Evolutionary conservation across 2,329 filamentous ascomycete species (phyloP).

Genomic region (Fusarium sp.): DNA sequence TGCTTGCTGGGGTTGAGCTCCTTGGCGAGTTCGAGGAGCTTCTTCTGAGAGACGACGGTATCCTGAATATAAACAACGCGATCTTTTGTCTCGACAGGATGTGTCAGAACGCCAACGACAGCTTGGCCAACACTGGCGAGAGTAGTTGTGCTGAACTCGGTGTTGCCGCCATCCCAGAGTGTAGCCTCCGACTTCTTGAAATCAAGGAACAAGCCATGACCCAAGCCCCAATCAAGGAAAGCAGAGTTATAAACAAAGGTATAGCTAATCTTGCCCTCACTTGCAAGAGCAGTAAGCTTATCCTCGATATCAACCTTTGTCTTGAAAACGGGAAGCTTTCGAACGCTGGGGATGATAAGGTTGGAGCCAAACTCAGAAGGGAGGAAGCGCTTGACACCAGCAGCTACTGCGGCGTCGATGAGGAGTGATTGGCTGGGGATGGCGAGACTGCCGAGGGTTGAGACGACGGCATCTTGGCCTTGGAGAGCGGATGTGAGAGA

Average conservation of each 20-base stretch:
- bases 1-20: constrained; percentile 56
- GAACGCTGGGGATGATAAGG: constrained; percentile 46
- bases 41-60: constrained; percentile 57
- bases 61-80: constrained; percentile 58
- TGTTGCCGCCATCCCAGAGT: constrained; percentile 63
- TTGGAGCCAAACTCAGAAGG: constrained; percentile 66
- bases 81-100: constrained; percentile 65
- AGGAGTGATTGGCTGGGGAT: constrained; percentile 55
- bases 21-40: constrained; percentile 59
- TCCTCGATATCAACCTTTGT: constrained; percentile 59
- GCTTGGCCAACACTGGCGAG: constrained; percentile 59
- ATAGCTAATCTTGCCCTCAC: constrained; percentile 61
- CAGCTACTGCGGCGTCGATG: constrained; percentile 67
- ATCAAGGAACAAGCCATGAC: constrained; percentile 57
- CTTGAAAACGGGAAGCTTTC: constrained; percentile 61
- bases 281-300: constrained; percentile 53
- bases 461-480: constrained; percentile 67
- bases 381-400: constrained; percentile 70
- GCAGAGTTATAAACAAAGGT: constrained; percentile 62
- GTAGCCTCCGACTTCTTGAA: constrained; percentile 49
- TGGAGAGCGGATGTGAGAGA: constrained; percentile 62
- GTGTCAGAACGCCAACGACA: constrained; percentile 59
- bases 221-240: constrained; percentile 69
- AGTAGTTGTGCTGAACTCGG: constrained; percentile 59
- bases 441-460: constrained; percentile 48